Base-by-base conservation (phyloP, 2,329 filamentous ascomycete genomes). In the Colletotrichum sp. region DNA sequence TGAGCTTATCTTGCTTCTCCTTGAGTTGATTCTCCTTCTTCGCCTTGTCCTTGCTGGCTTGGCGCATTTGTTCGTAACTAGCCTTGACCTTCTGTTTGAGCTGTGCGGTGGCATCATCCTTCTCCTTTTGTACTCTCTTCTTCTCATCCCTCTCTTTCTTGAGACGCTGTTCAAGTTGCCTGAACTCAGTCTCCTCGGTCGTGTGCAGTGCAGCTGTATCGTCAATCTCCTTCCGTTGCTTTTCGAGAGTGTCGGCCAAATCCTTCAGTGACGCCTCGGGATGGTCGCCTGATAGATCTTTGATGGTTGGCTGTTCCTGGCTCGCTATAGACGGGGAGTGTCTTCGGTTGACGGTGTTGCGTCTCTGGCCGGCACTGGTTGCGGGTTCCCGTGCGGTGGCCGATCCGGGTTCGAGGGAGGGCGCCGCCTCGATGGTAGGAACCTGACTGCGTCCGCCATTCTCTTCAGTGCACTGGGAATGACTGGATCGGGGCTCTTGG, bases 81-180 rank as follows among this genome's bases (percentile, higher is more conserved):
- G 91, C 92, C 68, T 95, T 93, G 69, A 98, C 93, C 81, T 96
- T 93, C 77, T 94, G 94, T 81, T 94, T 95, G 70, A 98, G 86
- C 81, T 96, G 95, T 60, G 95, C 93, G 65, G 95, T 98, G 67
- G 93, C 94, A 80, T 98, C 95, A 78, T 98, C 96, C 83, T 98
- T 98, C 81, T 98, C 95, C 82, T 95, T 97, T 70, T 97, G 88
- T 25, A 93, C 90, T 77, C 93, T 93, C 80, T 91, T 93, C 82
- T 98, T 92, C 67, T 93, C 91, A 78, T 98, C 95, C 75, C 95
- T 94, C 80, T 98, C 95, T 74, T 92, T 92, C 71, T 93, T 91
- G 36, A 98, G 83, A 60, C 94, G 92, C 52, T 92, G 90, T 78
- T 95, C 86, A 68, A 91, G 85, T n/a, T 89, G 87, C 78, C 91